These are phyloP conservation scores for Hyaloscypha hepaticicola DNA, from an alignment of 495 filamentous ascomycete genomes.

Conservation along the genomic window DNA sequence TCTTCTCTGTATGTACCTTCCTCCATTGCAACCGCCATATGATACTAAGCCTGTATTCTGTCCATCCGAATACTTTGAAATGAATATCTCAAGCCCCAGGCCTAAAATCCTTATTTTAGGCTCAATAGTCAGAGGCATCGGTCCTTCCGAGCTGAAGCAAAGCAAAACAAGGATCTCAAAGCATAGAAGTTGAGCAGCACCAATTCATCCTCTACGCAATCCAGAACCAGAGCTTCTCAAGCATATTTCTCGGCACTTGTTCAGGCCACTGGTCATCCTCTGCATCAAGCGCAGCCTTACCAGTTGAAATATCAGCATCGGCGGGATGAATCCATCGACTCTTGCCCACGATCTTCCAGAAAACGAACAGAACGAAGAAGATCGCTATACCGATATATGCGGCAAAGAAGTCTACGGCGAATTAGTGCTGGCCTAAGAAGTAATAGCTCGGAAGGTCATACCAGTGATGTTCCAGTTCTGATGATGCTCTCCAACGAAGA, in stretches of 20 bases:
- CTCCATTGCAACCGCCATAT: background rate
- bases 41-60: background rate
- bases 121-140: no score
- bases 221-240: slow-evolving; percentile 34
- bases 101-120: no score
- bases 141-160: no score
- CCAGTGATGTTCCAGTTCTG: slow-evolving; percentile 43
- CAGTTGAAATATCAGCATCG: slow-evolving; percentile 61
- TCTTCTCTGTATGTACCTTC: background rate
- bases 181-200: background rate
- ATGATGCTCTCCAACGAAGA: slow-evolving; percentile 43
- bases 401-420: slow-evolving; percentile 45
- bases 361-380: slow-evolving; percentile 54
- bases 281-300: slow-evolving; percentile 61
- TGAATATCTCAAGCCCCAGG: no score
- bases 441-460: slow-evolving; percentile 6
- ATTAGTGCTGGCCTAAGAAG: slow-evolving; percentile 14
- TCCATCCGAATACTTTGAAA: no score
- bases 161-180: no score
- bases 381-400: slow-evolving; percentile 62
- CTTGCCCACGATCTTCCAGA: slow-evolving; percentile 53
- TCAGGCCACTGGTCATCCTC: slow-evolving; percentile 33
- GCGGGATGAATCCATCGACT: slow-evolving; percentile 30
- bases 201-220: slow-evolving; percentile 25
- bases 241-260: slow-evolving; percentile 25